Conservation (phyloP, 2,329 filamentous ascomycete species). For the Fusarium udum region DNA sequence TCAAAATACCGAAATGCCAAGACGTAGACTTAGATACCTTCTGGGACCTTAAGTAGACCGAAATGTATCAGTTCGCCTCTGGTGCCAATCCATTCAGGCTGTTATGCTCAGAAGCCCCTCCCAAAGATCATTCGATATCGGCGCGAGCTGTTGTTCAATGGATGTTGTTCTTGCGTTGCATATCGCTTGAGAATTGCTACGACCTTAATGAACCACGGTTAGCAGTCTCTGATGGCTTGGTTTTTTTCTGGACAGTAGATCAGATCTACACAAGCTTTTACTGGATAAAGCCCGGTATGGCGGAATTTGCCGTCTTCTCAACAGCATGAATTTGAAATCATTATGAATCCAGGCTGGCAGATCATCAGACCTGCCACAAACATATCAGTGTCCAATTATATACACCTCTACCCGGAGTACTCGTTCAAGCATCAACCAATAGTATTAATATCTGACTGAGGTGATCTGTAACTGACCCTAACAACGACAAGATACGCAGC, state of each 20-base stretch:
- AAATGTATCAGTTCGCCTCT: not conserved
- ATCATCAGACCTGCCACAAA: not conserved
- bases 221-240: not conserved
- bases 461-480: not conserved
- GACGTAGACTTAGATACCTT: rapidly evolving
- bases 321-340: too few species aligned
- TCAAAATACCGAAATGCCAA: not conserved
- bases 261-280: not conserved
- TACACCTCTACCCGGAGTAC: not conserved
- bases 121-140: not conserved
- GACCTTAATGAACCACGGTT: not conserved
- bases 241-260: not conserved
- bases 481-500: not conserved
- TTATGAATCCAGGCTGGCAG: not conserved
- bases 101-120: too few species aligned
- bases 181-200: not conserved
- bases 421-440: not conserved
- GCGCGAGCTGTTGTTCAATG: rapidly evolving
- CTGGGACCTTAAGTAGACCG: not conserved
- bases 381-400: not conserved
- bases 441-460: not conserved
- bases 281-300: rapidly evolving
- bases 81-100: rapidly evolving
- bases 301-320: not conserved
- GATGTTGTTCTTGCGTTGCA: not conserved